Evolutionary conservation across 805 yeast species (phyloP).

Genomic region (Starmerella vaccinii): DNA sequence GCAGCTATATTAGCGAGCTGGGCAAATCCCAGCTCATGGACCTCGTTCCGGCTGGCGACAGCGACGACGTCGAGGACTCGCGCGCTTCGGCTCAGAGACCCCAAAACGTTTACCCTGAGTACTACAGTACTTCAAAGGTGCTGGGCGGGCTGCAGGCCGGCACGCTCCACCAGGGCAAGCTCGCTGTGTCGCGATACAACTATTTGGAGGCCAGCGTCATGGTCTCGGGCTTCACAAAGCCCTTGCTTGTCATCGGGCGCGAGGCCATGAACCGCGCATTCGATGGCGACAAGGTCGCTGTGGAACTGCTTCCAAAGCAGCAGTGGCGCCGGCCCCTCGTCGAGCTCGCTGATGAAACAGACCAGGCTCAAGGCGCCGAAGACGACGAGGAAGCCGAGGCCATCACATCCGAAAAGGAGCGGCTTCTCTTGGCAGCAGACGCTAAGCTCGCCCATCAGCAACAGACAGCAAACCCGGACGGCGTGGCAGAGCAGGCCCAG

Average conservation of each 20-base stretch:
- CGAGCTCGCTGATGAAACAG: constrained; percentile 66
- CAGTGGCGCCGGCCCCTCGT: constrained; percentile 84
- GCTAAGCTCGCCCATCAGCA: constrained; percentile 43
- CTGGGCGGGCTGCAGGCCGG: constrained; percentile 89
- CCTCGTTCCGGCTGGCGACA: constrained; percentile 40
- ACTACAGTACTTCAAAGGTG: constrained; percentile 67
- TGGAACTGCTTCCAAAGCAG: constrained; percentile 73
- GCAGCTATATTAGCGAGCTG: constrained; percentile 52
- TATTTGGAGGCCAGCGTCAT: constrained; percentile 77
- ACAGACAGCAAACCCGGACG: constrained; percentile 25
- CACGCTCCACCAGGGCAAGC: constrained; percentile 72
- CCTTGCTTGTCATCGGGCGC: constrained; percentile 70
- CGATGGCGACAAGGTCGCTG: constrained; percentile 83
- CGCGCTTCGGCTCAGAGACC: constrained; percentile 25
- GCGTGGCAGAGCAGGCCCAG: constrained; percentile 41
- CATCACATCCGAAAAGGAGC: constrained; percentile 55
- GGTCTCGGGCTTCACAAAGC: constrained; percentile 63
- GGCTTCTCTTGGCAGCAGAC: constrained; percentile 63
- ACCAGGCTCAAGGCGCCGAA: constrained; percentile 42
- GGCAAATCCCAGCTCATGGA: constrained; percentile 66
- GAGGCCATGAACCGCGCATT: constrained; percentile 82
- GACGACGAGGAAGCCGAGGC: constrained; percentile 41
- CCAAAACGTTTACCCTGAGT: constrained; percentile 62
- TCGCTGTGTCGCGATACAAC: constrained; percentile 75
- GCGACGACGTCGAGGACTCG: constrained; percentile 35